phyloP scores from a whole-genome alignment of 306 rosid genomes.

The Trifolium pratense region DNA sequence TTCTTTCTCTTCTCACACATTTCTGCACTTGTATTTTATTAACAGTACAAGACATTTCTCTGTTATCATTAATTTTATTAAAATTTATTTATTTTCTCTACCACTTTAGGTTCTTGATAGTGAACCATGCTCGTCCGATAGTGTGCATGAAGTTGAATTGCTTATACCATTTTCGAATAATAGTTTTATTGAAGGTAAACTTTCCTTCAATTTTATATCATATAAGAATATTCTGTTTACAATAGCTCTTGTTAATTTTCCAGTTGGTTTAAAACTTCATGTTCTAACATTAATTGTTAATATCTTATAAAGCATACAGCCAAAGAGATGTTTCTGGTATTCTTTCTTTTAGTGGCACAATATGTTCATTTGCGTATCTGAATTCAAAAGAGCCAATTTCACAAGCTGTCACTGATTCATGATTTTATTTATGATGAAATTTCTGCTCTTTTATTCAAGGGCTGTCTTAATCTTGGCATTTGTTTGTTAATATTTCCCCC shows the following conservation, averaged over 20 bases:
- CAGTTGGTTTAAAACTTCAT: constrained; percentile 18
- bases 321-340: constrained; percentile 68
- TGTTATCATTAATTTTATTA: constrained; percentile 22
- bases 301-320: constrained; percentile 70
- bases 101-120: constrained; percentile 60
- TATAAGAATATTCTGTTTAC: constrained; percentile 3
- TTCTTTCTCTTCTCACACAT: neutral
- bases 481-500: constrained; percentile 27
- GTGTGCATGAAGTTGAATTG: constrained; percentile 78
- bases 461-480: constrained; percentile 2
- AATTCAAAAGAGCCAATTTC: constrained; percentile 77
- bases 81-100: constrained; percentile 31
- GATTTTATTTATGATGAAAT: constrained; percentile 8
- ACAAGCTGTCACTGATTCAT: constrained; percentile 66
- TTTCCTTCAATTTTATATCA: constrained; percentile 12
- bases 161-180: constrained; percentile 67
- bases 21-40: neutral
- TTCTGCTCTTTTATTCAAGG: constrained; percentile 28
- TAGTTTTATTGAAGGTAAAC: constrained; percentile 60
- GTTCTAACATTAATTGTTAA: constrained; percentile 36
- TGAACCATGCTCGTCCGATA: constrained; percentile 59
- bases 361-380: constrained; percentile 86
- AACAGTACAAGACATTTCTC: constrained; percentile 24
- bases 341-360: constrained; percentile 66
- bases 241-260: constrained; percentile 24